phyloP scores from a whole-genome alignment of 768 basidiomycete species.

The Hortiboletus campestris region DNA sequence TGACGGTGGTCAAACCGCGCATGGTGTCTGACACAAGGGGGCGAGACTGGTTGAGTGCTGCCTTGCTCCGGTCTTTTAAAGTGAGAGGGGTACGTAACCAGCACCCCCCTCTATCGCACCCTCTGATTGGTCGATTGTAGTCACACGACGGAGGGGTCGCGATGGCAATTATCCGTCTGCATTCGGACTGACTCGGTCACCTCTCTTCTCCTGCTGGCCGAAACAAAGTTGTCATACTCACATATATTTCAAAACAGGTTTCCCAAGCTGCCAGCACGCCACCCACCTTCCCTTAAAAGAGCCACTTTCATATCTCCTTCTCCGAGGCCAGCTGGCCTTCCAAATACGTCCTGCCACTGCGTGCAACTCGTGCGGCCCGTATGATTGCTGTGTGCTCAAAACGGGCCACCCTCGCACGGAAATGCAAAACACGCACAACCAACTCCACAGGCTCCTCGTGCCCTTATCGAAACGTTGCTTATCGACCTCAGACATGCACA shows the following conservation, averaged over 20 bases:
- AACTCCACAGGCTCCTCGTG: not conserved
- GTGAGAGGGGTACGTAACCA: slow-evolving; percentile 17
- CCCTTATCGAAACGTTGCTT: slow-evolving; percentile 8
- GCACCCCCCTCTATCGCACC: not conserved
- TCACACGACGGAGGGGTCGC: slow-evolving; percentile 20
- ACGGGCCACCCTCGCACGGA: not conserved
- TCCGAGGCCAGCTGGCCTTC: not conserved
- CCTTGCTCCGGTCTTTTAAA: slow-evolving; percentile 14
- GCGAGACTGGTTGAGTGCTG: not conserved
- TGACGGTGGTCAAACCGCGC: slow-evolving; percentile 66
- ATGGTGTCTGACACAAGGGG: slow-evolving; percentile 33
- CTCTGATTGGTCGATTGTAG: slow-evolving; percentile 21
- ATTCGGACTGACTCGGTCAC: slow-evolving; percentile 3
- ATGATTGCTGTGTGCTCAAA: not conserved
- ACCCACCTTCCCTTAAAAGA: not conserved
- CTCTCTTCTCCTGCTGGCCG: not conserved
- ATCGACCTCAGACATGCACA: slow-evolving; percentile 6
- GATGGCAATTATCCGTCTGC: slow-evolving; percentile 7
- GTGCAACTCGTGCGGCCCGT: not conserved
- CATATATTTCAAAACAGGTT: not conserved
- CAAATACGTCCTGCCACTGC: slow-evolving; percentile 1
- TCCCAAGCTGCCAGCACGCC: not conserved
- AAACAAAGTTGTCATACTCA: not conserved
- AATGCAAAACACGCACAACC: not conserved
- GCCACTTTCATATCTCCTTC: not conserved